Conservation (phyloP, 1,284 basidiomycete species). For the Apiotrichum porosum region DNA sequence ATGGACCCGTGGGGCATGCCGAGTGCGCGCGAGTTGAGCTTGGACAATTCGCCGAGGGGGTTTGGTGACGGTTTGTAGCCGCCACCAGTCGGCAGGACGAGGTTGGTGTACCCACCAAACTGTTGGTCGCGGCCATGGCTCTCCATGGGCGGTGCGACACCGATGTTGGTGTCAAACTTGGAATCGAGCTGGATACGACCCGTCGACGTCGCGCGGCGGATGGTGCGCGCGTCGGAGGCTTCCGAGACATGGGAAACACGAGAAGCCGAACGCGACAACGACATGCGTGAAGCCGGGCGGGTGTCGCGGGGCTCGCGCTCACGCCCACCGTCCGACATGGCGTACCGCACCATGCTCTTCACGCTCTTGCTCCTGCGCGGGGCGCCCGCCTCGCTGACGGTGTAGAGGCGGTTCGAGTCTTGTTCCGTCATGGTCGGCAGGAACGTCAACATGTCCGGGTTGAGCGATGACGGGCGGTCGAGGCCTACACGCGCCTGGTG, state of each 20-base stretch:
- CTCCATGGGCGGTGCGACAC: conserved; percentile 21
- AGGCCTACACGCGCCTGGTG: conserved; percentile 19
- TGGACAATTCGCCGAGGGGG: conserved; percentile 22
- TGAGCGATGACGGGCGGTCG: conserved; percentile 37
- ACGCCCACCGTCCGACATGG: neutral
- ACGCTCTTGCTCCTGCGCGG: neutral
- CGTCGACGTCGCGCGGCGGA: no score
- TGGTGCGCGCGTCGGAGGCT: no score
- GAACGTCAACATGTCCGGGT: conserved; percentile 43
- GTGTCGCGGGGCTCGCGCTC: no score
- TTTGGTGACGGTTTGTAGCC: conserved; percentile 48
- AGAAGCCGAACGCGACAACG: no score
- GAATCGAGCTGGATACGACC: neutral
- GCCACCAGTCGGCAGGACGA: conserved; percentile 62
- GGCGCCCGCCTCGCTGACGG: neutral
- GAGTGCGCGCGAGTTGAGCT: conserved; percentile 60
- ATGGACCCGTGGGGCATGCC: conserved; percentile 77
- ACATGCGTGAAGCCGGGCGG: no score
- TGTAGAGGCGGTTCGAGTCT: conserved; percentile 25
- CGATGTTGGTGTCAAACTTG: neutral
- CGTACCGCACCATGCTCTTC: neutral
- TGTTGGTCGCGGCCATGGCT: conserved; percentile 30
- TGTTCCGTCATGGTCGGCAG: conserved; percentile 42
- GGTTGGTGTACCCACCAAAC: conserved; percentile 42
- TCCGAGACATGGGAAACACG: no score